Base-by-base conservation (phyloP, 148 eudicot genomes). In the Vaccinium macrocarpon region DNA sequence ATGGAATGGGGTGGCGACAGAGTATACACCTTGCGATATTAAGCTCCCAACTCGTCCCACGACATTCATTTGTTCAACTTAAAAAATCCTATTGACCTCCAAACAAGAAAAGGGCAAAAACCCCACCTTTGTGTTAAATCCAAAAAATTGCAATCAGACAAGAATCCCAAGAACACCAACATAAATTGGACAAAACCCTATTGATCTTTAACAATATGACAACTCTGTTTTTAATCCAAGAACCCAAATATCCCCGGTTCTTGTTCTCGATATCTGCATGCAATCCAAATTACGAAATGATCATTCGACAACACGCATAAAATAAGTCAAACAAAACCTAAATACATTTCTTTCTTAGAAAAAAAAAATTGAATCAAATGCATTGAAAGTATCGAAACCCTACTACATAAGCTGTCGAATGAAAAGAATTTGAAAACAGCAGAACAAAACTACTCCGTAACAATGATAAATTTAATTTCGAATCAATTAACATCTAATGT, bases 1-100 rank as follows among this genome's bases (percentile, higher is more conserved):
- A 84, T 97, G 99, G 87, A 97, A 95, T 18, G 99, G 99, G 86
- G 98, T 94, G 83, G 98, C 98, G 76, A 97, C 99, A 27, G 99
- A 93, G 88, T 96, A 94, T 62, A 96, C 94, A 35, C 98, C 98
- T 86, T 94, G 96, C 21, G 98, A 90, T 46, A 96, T 92, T 11
- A 94, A 85, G 85, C 94, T 94, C 82, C 98, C 90, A 82, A 94
- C 91, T 83, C 81, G 94, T 19, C 96, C 97, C 80, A 95, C 98
- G 85, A 93, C 97, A 88, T 93, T 95, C 99, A 97, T 97, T 87
- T 86, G 88, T 76, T 55, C 90, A 59, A 78, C 61, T 50, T 46
- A 83, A 81, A 84, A 88, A 88, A 74, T 68, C 16, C 2, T 13
- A 72, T 73, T 50, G 29, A 18, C 86, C 51, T 80, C 82, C 84